These are phyloP conservation scores for Trichoderma virens DNA, from an alignment of 495 filamentous ascomycete genomes.

Conservation along the genomic window DNA sequence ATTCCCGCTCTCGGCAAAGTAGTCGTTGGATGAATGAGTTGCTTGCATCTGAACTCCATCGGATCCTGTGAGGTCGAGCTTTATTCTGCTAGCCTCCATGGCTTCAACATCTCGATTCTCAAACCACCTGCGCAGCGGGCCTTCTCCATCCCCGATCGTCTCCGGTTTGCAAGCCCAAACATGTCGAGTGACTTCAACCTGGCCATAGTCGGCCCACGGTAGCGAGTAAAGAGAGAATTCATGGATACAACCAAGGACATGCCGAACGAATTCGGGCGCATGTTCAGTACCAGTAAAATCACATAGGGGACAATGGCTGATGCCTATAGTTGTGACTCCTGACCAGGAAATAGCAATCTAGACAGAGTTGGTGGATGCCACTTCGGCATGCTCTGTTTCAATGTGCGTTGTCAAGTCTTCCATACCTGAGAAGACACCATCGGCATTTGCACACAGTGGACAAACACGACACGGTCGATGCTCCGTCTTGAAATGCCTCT, in stretches of 20 bases:
- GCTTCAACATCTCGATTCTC: too few species aligned
- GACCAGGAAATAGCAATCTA: background rate
- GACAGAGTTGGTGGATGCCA: background rate
- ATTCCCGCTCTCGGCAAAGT: too few species aligned
- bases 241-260: background rate
- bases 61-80: too few species aligned
- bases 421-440: background rate
- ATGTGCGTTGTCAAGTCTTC: background rate
- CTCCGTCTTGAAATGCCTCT: background rate
- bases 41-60: too few species aligned
- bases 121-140: too few species aligned
- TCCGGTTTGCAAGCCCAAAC: too few species aligned
- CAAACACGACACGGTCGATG: background rate
- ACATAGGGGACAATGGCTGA: background rate
- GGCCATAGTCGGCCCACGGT: too few species aligned
- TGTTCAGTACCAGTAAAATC: background rate
- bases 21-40: too few species aligned
- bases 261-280: background rate
- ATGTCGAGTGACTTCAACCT: too few species aligned
- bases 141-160: too few species aligned
- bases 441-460: background rate
- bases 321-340: background rate
- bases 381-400: background rate
- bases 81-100: too few species aligned
- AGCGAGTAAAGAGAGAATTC: slow-evolving; percentile 7